Percentiles rank a stretch among this genome's conserved stretches.
phyloP scores from a whole-genome alignment of 2,329 filamentous ascomycete species.

The Emergomyces pasteurianus region DNA sequence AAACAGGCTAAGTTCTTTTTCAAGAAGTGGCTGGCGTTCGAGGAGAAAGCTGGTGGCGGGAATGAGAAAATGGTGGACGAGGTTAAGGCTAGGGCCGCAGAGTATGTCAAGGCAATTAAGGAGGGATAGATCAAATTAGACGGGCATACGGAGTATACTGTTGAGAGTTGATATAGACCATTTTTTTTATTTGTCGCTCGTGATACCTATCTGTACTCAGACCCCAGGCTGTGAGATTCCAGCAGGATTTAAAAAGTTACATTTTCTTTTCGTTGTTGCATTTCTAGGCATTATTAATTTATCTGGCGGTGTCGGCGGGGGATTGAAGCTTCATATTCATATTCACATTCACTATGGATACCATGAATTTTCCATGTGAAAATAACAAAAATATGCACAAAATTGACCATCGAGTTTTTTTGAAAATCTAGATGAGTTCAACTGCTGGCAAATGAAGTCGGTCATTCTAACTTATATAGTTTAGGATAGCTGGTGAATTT shows the following conservation, averaged over 20 bases:
- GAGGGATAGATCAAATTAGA: conserved; percentile 10
- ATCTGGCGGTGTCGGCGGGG: no score
- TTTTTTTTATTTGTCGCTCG: background rate
- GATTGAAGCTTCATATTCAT: background rate
- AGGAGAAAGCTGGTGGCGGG: conserved; percentile 53
- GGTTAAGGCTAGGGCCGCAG: conserved; percentile 57
- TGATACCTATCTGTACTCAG: background rate
- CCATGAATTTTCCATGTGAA: background rate
- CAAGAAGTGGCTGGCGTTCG: conserved; percentile 82
- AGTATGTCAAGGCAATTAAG: conserved; percentile 48
- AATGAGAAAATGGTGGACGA: conserved; percentile 57
- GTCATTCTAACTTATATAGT: background rate
- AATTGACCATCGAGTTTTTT: background rate
- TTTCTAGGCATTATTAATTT: background rate
- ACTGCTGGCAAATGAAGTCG: background rate
- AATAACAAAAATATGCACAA: background rate
- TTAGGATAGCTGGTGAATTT: background rate
- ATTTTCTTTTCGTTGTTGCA: background rate
- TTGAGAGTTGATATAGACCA: background rate
- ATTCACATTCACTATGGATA: background rate
- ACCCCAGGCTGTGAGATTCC: background rate
- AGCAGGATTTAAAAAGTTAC: background rate
- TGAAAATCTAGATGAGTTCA: background rate
- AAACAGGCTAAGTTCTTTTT: conserved; percentile 80
- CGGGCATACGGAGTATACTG: background rate